Percentiles rank a stretch among this genome's conserved stretches.
Evolutionary conservation across 495 filamentous ascomycete species (phyloP).

Genomic region (Tuber aestivum): DNA sequence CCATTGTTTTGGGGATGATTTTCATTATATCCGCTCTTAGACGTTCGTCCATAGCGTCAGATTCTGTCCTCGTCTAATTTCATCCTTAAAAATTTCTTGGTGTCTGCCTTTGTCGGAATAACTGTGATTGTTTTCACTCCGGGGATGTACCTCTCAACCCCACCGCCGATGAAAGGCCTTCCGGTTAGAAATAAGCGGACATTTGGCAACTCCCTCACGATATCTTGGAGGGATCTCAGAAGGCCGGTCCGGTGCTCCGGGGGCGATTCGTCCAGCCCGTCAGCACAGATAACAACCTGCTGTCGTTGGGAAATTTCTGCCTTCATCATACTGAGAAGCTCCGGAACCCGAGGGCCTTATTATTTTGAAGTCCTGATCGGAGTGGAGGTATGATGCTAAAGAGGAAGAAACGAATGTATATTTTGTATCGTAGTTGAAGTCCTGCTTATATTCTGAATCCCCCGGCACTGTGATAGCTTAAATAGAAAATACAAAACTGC

Average conservation of each 20-base stretch:
- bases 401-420: no score
- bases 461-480: no score
- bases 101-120: not conserved
- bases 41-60: not conserved
- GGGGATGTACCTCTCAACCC: not conserved
- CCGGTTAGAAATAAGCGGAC: no score
- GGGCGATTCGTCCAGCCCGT: not conserved
- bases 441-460: no score
- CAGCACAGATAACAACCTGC: not conserved
- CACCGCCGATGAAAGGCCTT: no score
- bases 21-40: no score
- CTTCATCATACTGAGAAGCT: not conserved
- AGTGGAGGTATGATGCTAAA: no score
- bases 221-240: not conserved
- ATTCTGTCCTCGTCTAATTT: not conserved
- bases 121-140: not conserved
- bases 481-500: no score
- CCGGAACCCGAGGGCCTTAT: not conserved
- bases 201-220: not conserved
- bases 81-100: not conserved
- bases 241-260: not conserved
- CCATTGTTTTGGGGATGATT: no score
- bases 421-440: no score
- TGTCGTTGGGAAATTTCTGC: not conserved
- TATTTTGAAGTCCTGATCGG: no score